phyloP scores from a whole-genome alignment of 2,329 filamentous ascomycete genomes.

The Aureobasidium musti region DNA sequence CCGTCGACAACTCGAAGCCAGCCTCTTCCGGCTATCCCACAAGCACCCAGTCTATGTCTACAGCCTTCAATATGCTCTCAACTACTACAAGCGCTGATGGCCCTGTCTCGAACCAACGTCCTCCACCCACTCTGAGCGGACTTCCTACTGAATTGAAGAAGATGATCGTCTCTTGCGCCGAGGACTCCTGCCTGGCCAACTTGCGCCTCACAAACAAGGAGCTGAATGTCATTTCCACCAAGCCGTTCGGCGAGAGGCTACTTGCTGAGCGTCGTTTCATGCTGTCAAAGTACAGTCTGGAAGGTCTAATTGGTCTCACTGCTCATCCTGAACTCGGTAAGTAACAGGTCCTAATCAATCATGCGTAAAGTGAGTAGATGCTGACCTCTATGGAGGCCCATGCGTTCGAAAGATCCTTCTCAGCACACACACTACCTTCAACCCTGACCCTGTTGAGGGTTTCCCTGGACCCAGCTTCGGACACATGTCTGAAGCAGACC shows the following conservation, averaged over 20 bases:
- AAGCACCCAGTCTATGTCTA: background rate
- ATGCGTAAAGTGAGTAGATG: no score
- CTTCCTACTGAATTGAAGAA: background rate
- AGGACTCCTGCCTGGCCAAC: background rate
- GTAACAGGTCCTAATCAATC: no score
- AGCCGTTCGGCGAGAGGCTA: conserved; percentile 5
- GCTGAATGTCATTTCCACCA: background rate
- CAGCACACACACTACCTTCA: background rate
- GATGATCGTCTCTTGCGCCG: background rate
- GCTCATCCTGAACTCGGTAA: conserved; percentile 11
- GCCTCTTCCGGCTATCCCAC: background rate
- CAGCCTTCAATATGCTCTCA: background rate
- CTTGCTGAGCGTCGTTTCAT: background rate
- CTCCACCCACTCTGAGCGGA: background rate
- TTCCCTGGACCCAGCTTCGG: background rate
- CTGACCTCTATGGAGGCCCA: background rate
- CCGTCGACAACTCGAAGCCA: background rate
- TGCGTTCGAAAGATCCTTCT: background rate
- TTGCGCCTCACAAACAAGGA: background rate
- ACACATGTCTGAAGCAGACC: background rate
- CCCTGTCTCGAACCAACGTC: no score
- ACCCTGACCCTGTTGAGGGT: no score
- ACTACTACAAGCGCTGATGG: no score
- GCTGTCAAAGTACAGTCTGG: background rate
- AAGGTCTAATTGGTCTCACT: conserved; percentile 12